These are phyloP conservation scores for Sophora flavescens DNA, from an alignment of 306 rosid species.

Conservation along the genomic window DNA sequence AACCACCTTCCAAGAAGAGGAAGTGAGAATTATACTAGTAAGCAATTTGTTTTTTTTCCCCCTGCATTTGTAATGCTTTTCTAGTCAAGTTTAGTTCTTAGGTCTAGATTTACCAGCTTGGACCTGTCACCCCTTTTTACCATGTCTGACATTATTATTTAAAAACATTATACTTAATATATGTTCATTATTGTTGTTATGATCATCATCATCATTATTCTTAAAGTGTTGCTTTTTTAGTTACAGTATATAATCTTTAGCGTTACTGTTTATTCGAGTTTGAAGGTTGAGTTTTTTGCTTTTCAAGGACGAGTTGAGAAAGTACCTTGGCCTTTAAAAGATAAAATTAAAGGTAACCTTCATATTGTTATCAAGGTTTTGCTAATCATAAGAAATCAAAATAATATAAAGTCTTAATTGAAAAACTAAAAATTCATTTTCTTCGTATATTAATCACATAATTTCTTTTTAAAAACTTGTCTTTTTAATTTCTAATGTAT, in stretches of 20 bases:
- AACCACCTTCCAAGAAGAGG: slow-evolving; percentile 84
- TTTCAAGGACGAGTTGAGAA: slow-evolving; percentile 2
- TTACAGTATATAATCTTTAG: background rate
- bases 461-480: too few relatives aligned
- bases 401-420: too few relatives aligned
- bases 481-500: too few relatives aligned
- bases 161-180: slow-evolving; percentile 18
- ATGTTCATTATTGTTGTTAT: slow-evolving; percentile 17
- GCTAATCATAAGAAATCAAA: too few relatives aligned
- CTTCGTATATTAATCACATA: too few relatives aligned
- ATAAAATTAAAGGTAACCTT: background rate
- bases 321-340: background rate
- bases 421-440: too few relatives aligned
- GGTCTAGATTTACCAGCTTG: slow-evolving; percentile 44
- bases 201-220: background rate
- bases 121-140: slow-evolving; percentile 29
- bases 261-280: background rate
- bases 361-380: background rate
- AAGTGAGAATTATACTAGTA: slow-evolving; percentile 61
- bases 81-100: slow-evolving; percentile 43
- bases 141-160: slow-evolving; percentile 23
- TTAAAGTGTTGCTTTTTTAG: background rate
- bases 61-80: slow-evolving; percentile 22
- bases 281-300: slow-evolving; percentile 11
- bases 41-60: slow-evolving; percentile 17